Conservation (phyloP, 177 flowering plant species). For the Telopea speciosissima region DNA sequence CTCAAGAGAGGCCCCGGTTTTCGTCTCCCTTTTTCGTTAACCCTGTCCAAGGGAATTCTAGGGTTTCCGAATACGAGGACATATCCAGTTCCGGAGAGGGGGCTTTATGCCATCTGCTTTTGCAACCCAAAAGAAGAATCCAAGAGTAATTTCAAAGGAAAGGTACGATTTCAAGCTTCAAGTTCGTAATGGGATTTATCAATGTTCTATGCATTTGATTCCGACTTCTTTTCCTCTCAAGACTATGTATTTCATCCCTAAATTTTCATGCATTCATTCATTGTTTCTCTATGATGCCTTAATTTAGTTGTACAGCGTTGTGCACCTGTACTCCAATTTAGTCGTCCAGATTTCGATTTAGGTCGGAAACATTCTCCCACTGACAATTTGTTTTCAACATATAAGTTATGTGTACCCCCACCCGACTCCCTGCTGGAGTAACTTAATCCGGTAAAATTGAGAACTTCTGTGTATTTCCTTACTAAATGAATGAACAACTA, state of each 20-base stretch:
- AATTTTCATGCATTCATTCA: background rate
- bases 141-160: constrained; percentile 10
- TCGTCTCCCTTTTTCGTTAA: constrained; percentile 6
- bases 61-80: constrained; percentile 1
- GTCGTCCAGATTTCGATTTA: background rate
- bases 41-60: constrained; percentile 8
- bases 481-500: too few relatives aligned
- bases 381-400: too few relatives aligned
- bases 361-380: too few relatives aligned
- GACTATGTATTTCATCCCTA: too few relatives aligned
- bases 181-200: too few relatives aligned
- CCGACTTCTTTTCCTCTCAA: too few relatives aligned
- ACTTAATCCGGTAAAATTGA: too few relatives aligned
- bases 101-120: constrained; percentile 19
- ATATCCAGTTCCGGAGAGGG: constrained; percentile 12
- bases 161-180: constrained; percentile 18
- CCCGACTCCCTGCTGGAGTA: too few relatives aligned
- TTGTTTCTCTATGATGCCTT: background rate
- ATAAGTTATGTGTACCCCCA: too few relatives aligned
- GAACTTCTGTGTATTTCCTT: too few relatives aligned
- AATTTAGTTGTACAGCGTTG: background rate
- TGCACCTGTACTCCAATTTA: too few relatives aligned
- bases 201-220: too few relatives aligned
- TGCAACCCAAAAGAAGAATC: constrained; percentile 26
- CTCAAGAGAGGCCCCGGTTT: background rate